Base-by-base conservation (phyloP, 2,329 filamentous ascomycete genomes). In the Pseudophaeomoniella oleicola region DNA sequence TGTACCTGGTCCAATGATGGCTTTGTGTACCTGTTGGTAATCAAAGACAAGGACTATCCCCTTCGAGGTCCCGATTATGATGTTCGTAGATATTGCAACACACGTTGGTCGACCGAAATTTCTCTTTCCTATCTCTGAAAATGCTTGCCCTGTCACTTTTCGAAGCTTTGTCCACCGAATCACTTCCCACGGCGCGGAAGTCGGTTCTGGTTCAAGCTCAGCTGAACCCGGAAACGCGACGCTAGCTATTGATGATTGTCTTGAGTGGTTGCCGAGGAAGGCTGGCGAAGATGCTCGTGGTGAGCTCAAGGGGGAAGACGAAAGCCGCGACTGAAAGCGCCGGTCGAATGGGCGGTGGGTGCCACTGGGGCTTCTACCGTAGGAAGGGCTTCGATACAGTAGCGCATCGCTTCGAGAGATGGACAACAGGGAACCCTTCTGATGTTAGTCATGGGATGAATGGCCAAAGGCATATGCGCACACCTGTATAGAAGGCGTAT, bases 11-110 rank as follows among this genome's bases (percentile, higher is more conserved):
- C 90, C 90, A 44, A 98, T 85, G 39, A 96, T 93, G 49, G 82
- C 79, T 59, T 93, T 94, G 39, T 96, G 64, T 47, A 82, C 90
- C 59, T 98, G 90, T 55, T 92, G 85, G 57, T 94, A 96, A 63
- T 98, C 92, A 62, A 98, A 98, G 41, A 96, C 77, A 53, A 98
- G 66, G 39, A 96, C 81, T 56, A 94, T 78, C 37, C 92, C 90
- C 58, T 94, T 96, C 3, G 85, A 83, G 1, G 92, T 98, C 16
- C 90, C 90, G 37, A 98, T 61, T 11, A 87, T 83, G 48, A 98
- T 92, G 5, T 78, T 77, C 2, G 87, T 82, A 44, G 88, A 87
- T 34, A 94, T 81, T 30, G 80, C 78, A 50, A 96, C 70, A 60
- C 86, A 94, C 0, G 88, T 94, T 16, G 88, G 86, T 30, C 78